A percentile compares a stretch with the other conserved stretches of the same genome.
Conservation (phyloP, 345 rosid genomes). For the Barbarea vulgaris region DNA sequence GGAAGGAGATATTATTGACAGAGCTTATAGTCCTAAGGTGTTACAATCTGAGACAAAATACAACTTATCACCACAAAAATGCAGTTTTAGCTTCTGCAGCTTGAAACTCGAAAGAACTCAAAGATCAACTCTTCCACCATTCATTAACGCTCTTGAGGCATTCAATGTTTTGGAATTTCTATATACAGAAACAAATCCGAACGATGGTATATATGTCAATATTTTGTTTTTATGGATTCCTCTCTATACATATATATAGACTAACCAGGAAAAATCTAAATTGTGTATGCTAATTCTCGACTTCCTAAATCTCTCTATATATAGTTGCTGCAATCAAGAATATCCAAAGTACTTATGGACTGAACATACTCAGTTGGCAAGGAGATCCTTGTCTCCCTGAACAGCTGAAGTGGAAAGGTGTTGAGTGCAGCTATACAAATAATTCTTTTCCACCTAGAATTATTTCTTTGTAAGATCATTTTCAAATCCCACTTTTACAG, state of each 20-base stretch:
- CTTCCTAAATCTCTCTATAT: not conserved
- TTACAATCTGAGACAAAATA: not conserved
- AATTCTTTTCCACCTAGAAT: no score
- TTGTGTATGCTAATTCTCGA: not conserved
- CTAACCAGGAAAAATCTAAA: no score
- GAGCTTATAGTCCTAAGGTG: constrained; percentile 9
- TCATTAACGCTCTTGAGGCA: constrained; percentile 40
- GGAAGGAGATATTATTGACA: not conserved
- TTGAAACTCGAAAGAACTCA: not conserved
- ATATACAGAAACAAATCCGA: constrained; percentile 24
- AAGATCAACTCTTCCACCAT: constrained; percentile 25
- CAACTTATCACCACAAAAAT: constrained; percentile 15
- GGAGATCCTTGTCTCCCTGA: not conserved
- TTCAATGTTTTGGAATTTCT: constrained; percentile 12
- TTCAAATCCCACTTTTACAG: no score
- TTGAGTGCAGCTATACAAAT: not conserved
- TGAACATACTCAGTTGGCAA: not conserved
- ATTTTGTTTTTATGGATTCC: not conserved
- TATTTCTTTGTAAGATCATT: no score
- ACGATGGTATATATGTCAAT: constrained; percentile 35
- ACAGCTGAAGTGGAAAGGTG: not conserved
- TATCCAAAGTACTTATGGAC: not conserved
- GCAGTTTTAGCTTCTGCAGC: not conserved
- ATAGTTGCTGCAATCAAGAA: constrained; percentile 11
- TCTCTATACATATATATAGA: not conserved